These are phyloP conservation scores for Phytomonas sp. DNA, from an alignment of 208 protist species.

Conservation along the genomic window DNA sequence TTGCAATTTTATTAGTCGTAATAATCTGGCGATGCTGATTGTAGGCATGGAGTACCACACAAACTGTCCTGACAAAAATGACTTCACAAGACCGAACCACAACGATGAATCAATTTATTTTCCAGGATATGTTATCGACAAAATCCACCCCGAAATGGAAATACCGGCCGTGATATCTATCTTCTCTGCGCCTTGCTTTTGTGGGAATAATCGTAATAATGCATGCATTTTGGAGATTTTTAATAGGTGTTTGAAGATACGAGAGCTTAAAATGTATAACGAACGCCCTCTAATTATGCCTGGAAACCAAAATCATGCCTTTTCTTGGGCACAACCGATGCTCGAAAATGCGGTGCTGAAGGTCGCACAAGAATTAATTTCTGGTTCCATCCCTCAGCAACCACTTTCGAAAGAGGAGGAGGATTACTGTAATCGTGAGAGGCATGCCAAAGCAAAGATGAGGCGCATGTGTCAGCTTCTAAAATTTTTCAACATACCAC, in stretches of 20 bases:
- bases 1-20: constrained; percentile 74
- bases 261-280: constrained; percentile 39
- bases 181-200: constrained; percentile 75
- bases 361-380: constrained; percentile 51
- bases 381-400: constrained; percentile 22
- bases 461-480: constrained; percentile 62
- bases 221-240: constrained; percentile 42
- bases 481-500: constrained; percentile 33
- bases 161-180: constrained; percentile 53
- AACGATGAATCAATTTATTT: constrained; percentile 78
- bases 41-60: constrained; percentile 79
- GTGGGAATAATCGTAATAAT: constrained; percentile 73
- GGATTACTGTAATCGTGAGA: constrained; percentile 21
- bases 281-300: constrained; percentile 51
- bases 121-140: constrained; percentile 58
- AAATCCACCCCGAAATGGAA: constrained; percentile 45
- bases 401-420: constrained; percentile 16
- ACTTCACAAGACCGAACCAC: constrained; percentile 54
- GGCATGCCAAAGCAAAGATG: constrained; percentile 34
- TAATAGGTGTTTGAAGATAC: constrained; percentile 31
- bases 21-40: constrained; percentile 49
- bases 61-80: constrained; percentile 55
- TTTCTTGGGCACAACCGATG: constrained; percentile 65
- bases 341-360: constrained; percentile 38
- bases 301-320: constrained; percentile 55